Conservation (phyloP, 352 stramenopile genomes). For the Phytopythium cucurbitacearum region DNA sequence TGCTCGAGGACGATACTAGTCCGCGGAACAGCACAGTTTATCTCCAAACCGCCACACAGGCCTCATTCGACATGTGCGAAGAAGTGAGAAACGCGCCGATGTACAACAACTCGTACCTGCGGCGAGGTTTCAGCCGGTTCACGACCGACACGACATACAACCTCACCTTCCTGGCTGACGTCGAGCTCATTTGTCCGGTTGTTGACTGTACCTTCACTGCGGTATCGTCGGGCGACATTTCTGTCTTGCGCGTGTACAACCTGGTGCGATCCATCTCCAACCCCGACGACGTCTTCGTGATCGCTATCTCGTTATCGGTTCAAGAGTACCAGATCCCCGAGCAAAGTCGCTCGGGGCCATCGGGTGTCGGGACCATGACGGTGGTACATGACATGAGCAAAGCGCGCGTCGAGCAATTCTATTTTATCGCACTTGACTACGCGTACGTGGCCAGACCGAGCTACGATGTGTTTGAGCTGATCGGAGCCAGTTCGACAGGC, state of each 20-base stretch:
- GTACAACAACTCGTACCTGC: conserved; percentile 22
- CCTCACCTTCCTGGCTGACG: conserved; percentile 19
- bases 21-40: conserved; percentile 26
- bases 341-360: conserved; percentile 16
- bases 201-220: conserved; percentile 20
- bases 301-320: conserved; percentile 16
- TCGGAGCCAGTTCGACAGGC: conserved; percentile 8
- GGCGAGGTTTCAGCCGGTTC: conserved; percentile 13
- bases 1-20: conserved; percentile 21
- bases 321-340: conserved; percentile 24
- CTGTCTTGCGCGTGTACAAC: conserved; percentile 18
- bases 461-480: conserved; percentile 18
- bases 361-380: conserved; percentile 11
- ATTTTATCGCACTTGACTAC: conserved; percentile 21
- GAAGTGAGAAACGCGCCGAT: conserved; percentile 8
- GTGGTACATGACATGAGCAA: conserved; percentile 23
- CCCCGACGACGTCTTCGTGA: conserved; percentile 11
- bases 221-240: conserved; percentile 12
- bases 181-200: conserved; percentile 18
- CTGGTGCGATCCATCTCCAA: conserved; percentile 13
- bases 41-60: conserved; percentile 12
- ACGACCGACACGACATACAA: conserved; percentile 21
- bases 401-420: conserved; percentile 11
- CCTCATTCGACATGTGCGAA: conserved; percentile 15
- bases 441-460: conserved; percentile 18